Conservation (phyloP, 2,329 filamentous ascomycete genomes). For the Mariannaea elegans region DNA sequence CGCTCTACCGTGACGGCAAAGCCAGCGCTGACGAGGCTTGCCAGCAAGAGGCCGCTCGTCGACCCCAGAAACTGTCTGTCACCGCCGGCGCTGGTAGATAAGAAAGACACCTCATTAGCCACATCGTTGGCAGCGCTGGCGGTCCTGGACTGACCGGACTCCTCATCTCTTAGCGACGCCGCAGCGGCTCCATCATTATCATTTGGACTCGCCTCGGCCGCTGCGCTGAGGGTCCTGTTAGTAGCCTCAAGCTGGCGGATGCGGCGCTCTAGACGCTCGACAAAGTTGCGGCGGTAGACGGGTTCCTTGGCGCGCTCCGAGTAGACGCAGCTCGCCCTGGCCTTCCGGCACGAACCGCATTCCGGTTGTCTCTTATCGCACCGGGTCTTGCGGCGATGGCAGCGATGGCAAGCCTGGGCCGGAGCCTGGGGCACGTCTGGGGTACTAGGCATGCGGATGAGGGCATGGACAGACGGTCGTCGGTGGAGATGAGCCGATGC, state of each 20-base stretch:
- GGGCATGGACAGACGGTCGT: no score
- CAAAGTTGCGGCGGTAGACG: slow-evolving; percentile 28
- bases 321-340: slow-evolving; percentile 46
- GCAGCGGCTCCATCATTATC: background rate
- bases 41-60: slow-evolving; percentile 51
- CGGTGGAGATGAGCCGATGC: no score
- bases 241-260: slow-evolving; percentile 2
- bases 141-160: background rate
- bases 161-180: slow-evolving; percentile 14
- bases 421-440: slow-evolving; percentile 1
- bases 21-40: slow-evolving; percentile 48
- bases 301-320: slow-evolving; percentile 40
- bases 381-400: slow-evolving; percentile 51
- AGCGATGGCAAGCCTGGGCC: slow-evolving; percentile 48
- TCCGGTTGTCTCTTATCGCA: slow-evolving; percentile 51
- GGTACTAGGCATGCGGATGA: background rate
- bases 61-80: slow-evolving; percentile 53
- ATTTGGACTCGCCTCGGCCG: background rate
- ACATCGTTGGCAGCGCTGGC: slow-evolving; percentile 37
- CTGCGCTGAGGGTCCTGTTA: background rate
- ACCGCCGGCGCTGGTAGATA: slow-evolving; percentile 52
- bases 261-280: slow-evolving; percentile 42
- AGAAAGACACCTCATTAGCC: slow-evolving; percentile 47
- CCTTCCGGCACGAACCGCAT: slow-evolving; percentile 48
- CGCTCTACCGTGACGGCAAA: slow-evolving; percentile 3